These are phyloP conservation scores for Daldinia vernicosa DNA, from an alignment of 495 filamentous ascomycete species.

Conservation along the genomic window DNA sequence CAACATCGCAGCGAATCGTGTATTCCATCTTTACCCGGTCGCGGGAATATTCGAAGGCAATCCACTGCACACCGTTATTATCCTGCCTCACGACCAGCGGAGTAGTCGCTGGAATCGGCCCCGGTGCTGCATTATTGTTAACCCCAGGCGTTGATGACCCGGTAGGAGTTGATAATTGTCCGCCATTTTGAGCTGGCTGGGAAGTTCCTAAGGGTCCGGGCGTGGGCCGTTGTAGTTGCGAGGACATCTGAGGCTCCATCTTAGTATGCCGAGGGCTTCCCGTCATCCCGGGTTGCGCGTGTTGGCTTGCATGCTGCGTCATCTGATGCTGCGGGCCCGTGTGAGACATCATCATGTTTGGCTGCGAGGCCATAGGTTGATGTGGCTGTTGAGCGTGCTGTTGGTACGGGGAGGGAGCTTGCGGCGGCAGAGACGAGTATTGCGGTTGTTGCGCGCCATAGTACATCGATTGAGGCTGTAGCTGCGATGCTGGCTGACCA, in stretches of 20 bases:
- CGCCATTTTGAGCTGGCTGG: conserved; percentile 57
- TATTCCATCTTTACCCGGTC: conserved; percentile 99
- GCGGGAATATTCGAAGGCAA: conserved; percentile 97
- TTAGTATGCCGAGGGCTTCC: conserved; percentile 69
- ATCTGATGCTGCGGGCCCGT: conserved; percentile 59
- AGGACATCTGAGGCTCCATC: conserved; percentile 67
- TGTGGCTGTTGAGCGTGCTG: conserved; percentile 78
- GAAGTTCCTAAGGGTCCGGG: conserved; percentile 62
- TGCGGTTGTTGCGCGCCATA: conserved; percentile 70
- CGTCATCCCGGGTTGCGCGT: conserved; percentile 63
- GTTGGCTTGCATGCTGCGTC: conserved; percentile 56
- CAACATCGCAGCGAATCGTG: conserved; percentile 96
- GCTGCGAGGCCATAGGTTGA: conserved; percentile 64
- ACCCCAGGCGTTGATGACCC: conserved; percentile 58
- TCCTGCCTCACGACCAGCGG: conserved; percentile 95
- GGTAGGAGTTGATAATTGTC: conserved; percentile 62
- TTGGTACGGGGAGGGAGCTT: conserved; percentile 77
- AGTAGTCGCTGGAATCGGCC: conserved; percentile 97
- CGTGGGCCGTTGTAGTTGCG: conserved; percentile 65
- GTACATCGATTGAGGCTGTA: conserved; percentile 76
- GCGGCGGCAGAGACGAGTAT: conserved; percentile 73
- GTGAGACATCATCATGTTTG: conserved; percentile 68
- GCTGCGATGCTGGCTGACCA: conserved; percentile 78
- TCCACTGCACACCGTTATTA: conserved; percentile 98
- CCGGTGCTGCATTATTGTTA: conserved; percentile 92